Base-by-base conservation (phyloP, 768 basidiomycete species). In the Termitomyces sp. region DNA sequence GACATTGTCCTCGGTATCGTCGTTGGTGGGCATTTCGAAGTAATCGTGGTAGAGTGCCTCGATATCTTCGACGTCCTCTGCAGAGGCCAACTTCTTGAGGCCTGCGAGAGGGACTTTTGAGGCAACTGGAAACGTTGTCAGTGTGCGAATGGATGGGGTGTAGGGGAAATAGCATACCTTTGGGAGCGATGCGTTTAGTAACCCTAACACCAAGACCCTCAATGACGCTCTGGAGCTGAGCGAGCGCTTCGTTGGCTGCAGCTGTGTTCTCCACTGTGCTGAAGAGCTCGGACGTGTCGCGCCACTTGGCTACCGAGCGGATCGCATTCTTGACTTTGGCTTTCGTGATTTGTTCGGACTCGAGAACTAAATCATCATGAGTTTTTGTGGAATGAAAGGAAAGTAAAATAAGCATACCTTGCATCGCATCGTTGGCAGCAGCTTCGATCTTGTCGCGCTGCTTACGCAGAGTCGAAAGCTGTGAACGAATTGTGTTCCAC, bases 61-160 rank as follows among this genome's bases (percentile, higher is more conserved):
- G 18, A 60, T 22, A 11, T 56, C 58, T 29, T 36, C 31, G 12
- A 54, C 33, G 15, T 57, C 51, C 2, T 53, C 44, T 20, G 56
- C 29, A 6, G 51, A 40, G 18, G 51, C 59, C 12, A 66, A 56
- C 16, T 49, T 27, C 40, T 52, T 56, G 2, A 66, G 42, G 0
- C 35, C 56, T 2, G 20, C 31, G 43, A 47, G 13, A 31, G 59
- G 29, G 10, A 60, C 43, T 45, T 52, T 40, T 31, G 44, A 49
- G 7, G 18, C 43, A 12, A 15, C 54, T 56, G 48, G 22, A 25
- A 13, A 36, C 5, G 10, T 6, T 16, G 36, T 25, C 22, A 31
- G 15, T 23, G 15, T 20, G 12, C 0, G 20, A 44, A 1, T 4
- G 27, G 5, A 18, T 13, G 12, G 22, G 2, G 31, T 4, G 22